Percentiles rank a stretch among this genome's conserved stretches.
These are phyloP conservation scores for Cucumis melo DNA, from an alignment of 306 rosid species.

Conservation along the genomic window DNA sequence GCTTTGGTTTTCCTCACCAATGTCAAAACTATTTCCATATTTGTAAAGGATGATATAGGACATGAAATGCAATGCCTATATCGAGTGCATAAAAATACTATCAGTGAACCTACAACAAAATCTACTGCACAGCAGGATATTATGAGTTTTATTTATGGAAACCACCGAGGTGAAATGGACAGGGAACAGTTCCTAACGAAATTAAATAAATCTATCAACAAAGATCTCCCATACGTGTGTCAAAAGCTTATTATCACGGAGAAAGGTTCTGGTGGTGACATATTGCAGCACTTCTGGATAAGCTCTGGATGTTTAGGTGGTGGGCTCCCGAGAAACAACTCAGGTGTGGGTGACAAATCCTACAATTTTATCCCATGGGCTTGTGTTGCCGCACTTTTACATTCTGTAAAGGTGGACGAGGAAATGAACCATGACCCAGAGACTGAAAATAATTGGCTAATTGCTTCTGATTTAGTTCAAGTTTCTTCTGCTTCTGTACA, in stretches of 20 bases:
- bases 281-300: conserved; percentile 65
- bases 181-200: conserved; percentile 63
- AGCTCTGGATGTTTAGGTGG: conserved; percentile 76
- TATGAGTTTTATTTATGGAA: conserved; percentile 48
- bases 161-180: conserved; percentile 43
- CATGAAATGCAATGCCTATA: conserved; percentile 75
- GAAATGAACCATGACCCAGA: conserved; percentile 20
- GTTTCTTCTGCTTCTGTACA: conserved; percentile 31
- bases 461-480: conserved; percentile 34
- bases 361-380: conserved; percentile 91
- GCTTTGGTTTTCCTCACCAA: conserved; percentile 70
- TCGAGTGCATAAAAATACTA: conserved; percentile 44
- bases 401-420: conserved; percentile 41
- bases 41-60: conserved; percentile 69
- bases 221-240: conserved; percentile 61
- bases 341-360: conserved; percentile 25
- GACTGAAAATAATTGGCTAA: conserved; percentile 18
- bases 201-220: conserved; percentile 38
- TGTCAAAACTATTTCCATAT: conserved; percentile 73
- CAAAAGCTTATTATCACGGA: conserved; percentile 57
- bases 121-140: conserved; percentile 44
- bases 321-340: conserved; percentile 41
- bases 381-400: conserved; percentile 76
- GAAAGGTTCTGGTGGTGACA: conserved; percentile 35
- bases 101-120: conserved; percentile 52